Evolutionary conservation across 805 yeast genomes (phyloP).

Genomic region (Myxozyma nipponensis): DNA sequence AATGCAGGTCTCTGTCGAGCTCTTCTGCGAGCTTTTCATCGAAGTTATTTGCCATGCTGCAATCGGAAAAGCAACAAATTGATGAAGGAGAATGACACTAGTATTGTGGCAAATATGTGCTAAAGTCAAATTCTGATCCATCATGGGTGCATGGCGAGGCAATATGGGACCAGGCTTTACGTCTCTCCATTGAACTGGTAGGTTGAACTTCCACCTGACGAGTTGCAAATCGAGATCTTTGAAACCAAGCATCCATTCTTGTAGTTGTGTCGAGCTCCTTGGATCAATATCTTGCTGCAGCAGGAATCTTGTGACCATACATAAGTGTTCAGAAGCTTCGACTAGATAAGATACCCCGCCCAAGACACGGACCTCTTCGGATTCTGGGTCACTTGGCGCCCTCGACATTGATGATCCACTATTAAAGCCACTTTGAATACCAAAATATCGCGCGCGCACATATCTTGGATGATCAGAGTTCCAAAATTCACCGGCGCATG

Average conservation of each 20-base stretch:
- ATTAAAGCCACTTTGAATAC: neutral
- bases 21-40: constrained; percentile 6
- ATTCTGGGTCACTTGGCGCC: too few relatives aligned
- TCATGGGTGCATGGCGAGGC: constrained; percentile 1
- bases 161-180: constrained; percentile 1
- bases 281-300: constrained; percentile 10
- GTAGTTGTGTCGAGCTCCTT: constrained; percentile 2
- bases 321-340: constrained; percentile 11
- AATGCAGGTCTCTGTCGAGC: constrained; percentile 7
- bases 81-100: constrained; percentile 10
- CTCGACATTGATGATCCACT: neutral
- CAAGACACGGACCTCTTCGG: constrained; percentile 6
- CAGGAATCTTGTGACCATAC: constrained; percentile 7
- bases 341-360: constrained; percentile 11
- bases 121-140: constrained; percentile 16
- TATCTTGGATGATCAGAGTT: constrained; percentile 2
- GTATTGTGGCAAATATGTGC: constrained; percentile 18
- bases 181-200: constrained; percentile 12
- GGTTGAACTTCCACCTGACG: constrained; percentile 10
- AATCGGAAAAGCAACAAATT: constrained; percentile 13
- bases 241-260: constrained; percentile 14
- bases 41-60: constrained; percentile 10
- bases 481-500: constrained; percentile 11
- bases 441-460: constrained; percentile 12
- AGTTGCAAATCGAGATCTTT: constrained; percentile 13